Evolutionary conservation across 2,329 filamentous ascomycete species (phyloP).

Genomic region (Xylariomycetidae sp.): DNA sequence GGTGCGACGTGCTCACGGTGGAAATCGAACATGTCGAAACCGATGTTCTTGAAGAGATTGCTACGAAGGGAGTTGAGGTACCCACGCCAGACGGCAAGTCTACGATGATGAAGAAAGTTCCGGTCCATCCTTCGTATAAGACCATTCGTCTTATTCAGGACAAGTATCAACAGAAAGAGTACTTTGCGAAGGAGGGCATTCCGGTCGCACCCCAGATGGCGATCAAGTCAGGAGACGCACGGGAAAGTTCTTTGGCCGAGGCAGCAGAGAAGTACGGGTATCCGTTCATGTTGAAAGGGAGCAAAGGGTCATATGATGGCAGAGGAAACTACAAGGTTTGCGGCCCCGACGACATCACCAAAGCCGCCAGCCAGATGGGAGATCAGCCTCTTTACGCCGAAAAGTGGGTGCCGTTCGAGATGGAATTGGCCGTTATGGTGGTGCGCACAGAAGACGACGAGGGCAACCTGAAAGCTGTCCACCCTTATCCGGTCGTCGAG

Average conservation of each 20-base stretch:
- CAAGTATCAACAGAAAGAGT: constrained; percentile 85
- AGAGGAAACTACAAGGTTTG: constrained; percentile 58
- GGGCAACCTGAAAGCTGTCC: constrained; percentile 42
- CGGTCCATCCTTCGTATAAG: constrained; percentile 77
- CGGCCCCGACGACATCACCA: constrained; percentile 43
- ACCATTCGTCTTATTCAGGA: constrained; percentile 89
- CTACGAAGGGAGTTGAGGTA: constrained; percentile 56
- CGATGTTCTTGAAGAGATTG: constrained; percentile 80
- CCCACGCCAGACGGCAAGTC: constrained; percentile 32
- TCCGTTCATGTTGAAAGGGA: constrained; percentile 88
- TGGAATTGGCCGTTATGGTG: constrained; percentile 92
- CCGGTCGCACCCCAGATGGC: constrained; percentile 68
- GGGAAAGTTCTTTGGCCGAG: constrained; percentile 55
- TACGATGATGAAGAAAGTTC: constrained; percentile 42
- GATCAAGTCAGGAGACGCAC: constrained; percentile 51
- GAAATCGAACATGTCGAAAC: constrained; percentile 96
- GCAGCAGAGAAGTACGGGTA: constrained; percentile 66
- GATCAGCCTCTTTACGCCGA: constrained; percentile 78
- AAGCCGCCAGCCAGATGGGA: constrained; percentile 66
- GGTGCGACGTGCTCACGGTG: constrained; percentile 79
- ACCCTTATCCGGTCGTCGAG: constrained; percentile 86
- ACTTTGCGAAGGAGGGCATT: constrained; percentile 64
- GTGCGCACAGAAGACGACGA: constrained; percentile 74
- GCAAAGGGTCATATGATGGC: constrained; percentile 91
- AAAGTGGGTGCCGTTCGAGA: constrained; percentile 79